Evolutionary conservation across 139 green algal species (phyloP).

Genomic region (Dunaliella primolecta): DNA sequence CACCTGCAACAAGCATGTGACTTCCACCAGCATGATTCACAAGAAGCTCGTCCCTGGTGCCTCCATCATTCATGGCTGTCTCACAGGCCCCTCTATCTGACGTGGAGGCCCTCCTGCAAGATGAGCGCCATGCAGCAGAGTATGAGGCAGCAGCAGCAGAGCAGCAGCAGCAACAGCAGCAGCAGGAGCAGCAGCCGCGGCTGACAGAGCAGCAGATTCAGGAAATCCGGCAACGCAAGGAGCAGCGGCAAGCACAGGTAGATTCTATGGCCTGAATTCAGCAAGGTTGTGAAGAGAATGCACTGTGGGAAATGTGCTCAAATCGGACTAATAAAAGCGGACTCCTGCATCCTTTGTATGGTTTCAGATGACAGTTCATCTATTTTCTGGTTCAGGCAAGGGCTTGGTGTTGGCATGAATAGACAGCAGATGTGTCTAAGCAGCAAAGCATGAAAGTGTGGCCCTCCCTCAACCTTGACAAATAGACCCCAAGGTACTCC

Average conservation of each 20-base stretch:
- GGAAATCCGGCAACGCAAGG: neutral
- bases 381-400: too few species aligned
- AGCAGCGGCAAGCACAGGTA: conserved; percentile 4
- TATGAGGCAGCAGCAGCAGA: neutral
- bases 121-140: neutral
- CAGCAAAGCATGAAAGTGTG: too few species aligned
- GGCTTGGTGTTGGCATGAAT: too few species aligned
- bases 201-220: neutral
- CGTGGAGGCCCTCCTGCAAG: conserved; percentile 8
- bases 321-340: too few species aligned
- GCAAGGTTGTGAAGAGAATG: neutral
- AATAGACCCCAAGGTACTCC: too few species aligned
- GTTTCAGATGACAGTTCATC: too few species aligned
- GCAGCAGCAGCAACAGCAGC: neutral
- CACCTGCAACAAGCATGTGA: neutral
- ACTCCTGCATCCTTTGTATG: too few species aligned
- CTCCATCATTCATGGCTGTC: too few species aligned
- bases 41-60: too few species aligned
- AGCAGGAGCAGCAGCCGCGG: neutral
- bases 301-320: too few species aligned
- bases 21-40: neutral
- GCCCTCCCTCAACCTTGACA: too few species aligned
- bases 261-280: neutral
- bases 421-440: too few species aligned
- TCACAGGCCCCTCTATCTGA: neutral